These are phyloP conservation scores for Acer negundo DNA, from an alignment of 345 rosid species.

Conservation along the genomic window DNA sequence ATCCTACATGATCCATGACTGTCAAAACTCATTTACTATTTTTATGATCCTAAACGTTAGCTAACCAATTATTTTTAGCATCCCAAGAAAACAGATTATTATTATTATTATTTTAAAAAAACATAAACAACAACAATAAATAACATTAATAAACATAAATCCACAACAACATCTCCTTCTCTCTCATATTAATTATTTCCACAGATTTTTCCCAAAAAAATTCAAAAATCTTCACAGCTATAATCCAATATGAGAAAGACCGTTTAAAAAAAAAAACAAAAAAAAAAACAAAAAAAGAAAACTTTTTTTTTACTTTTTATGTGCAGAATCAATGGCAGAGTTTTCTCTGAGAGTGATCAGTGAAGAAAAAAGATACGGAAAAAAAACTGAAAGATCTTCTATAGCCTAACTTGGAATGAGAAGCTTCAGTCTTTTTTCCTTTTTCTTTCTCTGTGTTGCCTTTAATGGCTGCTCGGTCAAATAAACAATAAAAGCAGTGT, in stretches of 20 bases:
- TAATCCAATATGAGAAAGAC: conserved; percentile 2
- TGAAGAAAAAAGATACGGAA: neutral
- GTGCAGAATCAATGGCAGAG: conserved; percentile 32
- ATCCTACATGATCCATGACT: neutral
- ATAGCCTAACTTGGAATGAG: conserved; percentile 26
- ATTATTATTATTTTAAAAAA: too few relatives aligned
- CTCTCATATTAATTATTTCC: conserved; percentile 32
- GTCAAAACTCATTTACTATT: conserved; percentile 11
- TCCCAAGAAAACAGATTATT: conserved; percentile 30
- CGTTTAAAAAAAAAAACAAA: too few relatives aligned
- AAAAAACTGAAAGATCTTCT: conserved; percentile 29
- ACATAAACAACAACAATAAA: neutral
- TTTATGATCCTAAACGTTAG: conserved; percentile 16
- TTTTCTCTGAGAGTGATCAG: conserved; percentile 7
- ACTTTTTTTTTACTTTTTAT: neutral
- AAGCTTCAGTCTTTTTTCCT: conserved; percentile 28
- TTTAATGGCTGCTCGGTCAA: neutral
- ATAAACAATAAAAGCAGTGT: conserved; percentile 7
- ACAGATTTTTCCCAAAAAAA: conserved; percentile 20
- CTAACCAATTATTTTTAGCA: conserved; percentile 13
- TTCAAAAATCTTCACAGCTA: conserved; percentile 32
- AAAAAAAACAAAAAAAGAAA: conserved; percentile 14
- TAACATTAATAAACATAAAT: neutral
- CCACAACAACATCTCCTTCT: conserved; percentile 9
- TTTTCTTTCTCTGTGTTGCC: conserved; percentile 15